Evolutionary conservation across 768 basidiomycete species (phyloP), one percentile per base, ranked within the genome.

Genomic region (Panaeolus cyanescens): DNA sequence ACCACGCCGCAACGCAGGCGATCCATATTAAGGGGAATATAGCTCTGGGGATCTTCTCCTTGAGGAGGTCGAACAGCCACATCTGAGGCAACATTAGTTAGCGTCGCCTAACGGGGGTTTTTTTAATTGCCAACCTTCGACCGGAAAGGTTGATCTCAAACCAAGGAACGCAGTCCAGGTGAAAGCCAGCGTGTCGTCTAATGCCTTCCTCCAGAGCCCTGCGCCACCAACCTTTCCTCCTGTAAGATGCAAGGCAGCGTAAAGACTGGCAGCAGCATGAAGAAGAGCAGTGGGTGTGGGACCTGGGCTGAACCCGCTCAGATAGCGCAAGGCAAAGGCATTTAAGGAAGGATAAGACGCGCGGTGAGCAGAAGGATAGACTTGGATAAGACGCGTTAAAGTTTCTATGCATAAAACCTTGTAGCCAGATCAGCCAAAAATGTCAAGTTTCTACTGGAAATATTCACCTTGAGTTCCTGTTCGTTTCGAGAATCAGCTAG

Each of bases 161-260:
- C 79, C 72, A 28, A 75, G 62, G 68, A 91, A 84, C 2, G 89
- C 82, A 60, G 77, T 79, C 85, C 85, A 88, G n/a, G 84, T 86
- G 67, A 88, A 86, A 0, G 75, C 76, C 54, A 94, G 61, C 1
- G 87, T 86, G 30, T 89, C 89, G 54, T 93, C 90, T 25, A 93
- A 61, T 15, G 85, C 86, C 66, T 89, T 92, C 64, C 88, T 82
- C 93, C 93, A 95, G 5, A 89, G 66, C 56, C 78, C 83, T 10
- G 85, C 79, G 15, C 87, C 86, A 25, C 88, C 90, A 8, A 91
- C 86, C 73, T 93, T 95, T 7, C 93, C 93, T 20, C 91, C 91
- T 0, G 90, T 87, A 30, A 84, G 74, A 71, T 89, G 89, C 5
- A 95, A 78, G 22, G 80, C 74, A 3, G 87, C 75, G 60, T 88